Evolutionary conservation across 768 basidiomycete genomes (phyloP).

Genomic region (Rhizopogon vulgaris): DNA sequence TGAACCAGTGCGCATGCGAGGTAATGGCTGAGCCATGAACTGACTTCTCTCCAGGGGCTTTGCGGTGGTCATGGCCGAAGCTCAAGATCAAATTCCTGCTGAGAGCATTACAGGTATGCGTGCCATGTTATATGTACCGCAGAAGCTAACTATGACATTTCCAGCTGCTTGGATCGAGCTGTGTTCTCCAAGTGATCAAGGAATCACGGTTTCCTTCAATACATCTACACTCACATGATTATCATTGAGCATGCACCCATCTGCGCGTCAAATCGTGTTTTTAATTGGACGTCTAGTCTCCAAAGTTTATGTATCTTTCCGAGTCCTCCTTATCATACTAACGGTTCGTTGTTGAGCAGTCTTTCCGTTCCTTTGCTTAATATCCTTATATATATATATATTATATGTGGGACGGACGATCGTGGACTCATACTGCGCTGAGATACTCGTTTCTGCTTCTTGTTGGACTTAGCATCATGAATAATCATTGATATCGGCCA

Average conservation of each 20-base stretch:
- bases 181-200: constrained; percentile 8
- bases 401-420: no score
- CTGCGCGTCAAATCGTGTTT: background rate
- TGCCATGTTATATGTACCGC: background rate
- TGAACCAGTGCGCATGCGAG: constrained; percentile 13
- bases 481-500: no score
- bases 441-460: no score
- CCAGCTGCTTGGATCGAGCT: constrained; percentile 16
- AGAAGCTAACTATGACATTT: background rate
- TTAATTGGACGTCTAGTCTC: background rate
- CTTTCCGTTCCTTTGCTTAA: no score
- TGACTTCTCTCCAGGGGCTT: constrained; percentile 20
- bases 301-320: background rate
- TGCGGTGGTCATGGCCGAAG: constrained; percentile 25
- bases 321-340: no score
- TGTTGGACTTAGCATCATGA: no score
- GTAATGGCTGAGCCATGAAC: background rate
- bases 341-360: no score
- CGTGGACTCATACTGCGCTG: no score
- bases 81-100: constrained; percentile 9
- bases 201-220: background rate
- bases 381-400: no score
- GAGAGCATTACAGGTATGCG: constrained; percentile 13
- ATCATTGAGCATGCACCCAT: background rate
- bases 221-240: background rate